A percentile compares a stretch with the other conserved stretches of the same genome.
Evolutionary conservation across 2,329 filamentous ascomycete species (phyloP).

Genomic region (Xylariales sp.): DNA sequence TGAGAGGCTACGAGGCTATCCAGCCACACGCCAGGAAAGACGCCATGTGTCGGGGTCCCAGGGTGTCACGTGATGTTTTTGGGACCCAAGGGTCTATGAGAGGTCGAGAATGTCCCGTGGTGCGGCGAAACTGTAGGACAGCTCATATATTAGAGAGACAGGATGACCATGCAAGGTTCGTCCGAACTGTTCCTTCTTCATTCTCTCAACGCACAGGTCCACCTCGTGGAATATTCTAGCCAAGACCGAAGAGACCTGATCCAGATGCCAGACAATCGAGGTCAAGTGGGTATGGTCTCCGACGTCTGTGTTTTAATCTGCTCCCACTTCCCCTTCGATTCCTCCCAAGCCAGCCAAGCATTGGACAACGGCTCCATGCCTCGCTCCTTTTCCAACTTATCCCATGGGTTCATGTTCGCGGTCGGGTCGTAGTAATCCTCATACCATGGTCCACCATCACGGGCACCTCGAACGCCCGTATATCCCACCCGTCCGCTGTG

Average conservation of each 20-base stretch:
- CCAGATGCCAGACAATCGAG: too few species aligned
- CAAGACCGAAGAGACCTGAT: too few species aligned
- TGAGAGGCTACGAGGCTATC: slow-evolving; percentile 11
- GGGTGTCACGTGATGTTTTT: slow-evolving; percentile 28
- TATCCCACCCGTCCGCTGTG: slow-evolving; percentile 13
- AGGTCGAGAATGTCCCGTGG: not conserved
- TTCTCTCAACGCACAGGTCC: too few species aligned
- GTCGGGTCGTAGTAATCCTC: slow-evolving; percentile 63
- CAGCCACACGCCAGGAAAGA: slow-evolving; percentile 16
- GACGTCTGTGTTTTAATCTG: not conserved
- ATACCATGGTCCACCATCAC: slow-evolving; percentile 52
- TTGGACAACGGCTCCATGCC: slow-evolving; percentile 39
- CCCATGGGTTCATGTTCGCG: slow-evolving; percentile 73
- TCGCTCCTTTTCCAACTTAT: slow-evolving; percentile 43
- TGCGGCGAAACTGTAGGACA: too few species aligned
- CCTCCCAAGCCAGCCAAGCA: slow-evolving; percentile 38
- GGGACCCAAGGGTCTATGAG: slow-evolving; percentile 15
- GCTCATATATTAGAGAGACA: too few species aligned
- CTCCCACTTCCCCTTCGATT: slow-evolving; percentile 16
- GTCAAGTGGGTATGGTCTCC: too few species aligned
- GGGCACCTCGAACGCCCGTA: slow-evolving; percentile 27
- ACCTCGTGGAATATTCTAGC: too few species aligned
- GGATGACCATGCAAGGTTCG: too few species aligned
- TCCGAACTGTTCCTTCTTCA: too few species aligned
- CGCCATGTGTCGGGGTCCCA: slow-evolving; percentile 16